Evolutionary conservation across 2,329 filamentous ascomycete species (phyloP).

Genomic region (Aspergillus pseudonomiae): DNA sequence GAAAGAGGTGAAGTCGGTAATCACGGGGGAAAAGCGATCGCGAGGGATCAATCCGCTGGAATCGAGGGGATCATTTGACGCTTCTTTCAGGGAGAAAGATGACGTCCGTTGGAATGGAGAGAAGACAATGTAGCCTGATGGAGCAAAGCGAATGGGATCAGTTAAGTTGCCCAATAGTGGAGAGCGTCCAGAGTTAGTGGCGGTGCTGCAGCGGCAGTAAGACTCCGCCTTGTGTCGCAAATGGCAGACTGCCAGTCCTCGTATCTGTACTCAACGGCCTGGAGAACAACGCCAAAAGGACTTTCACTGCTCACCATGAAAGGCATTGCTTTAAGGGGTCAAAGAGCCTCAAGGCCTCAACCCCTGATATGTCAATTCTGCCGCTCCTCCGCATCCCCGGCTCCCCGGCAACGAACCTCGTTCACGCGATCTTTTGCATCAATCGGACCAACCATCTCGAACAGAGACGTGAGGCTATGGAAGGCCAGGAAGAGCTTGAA

Average conservation of each 20-base stretch:
- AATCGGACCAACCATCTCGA: slow-evolving; percentile 14
- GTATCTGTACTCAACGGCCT: background rate
- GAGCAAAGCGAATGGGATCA: slow-evolving; percentile 3
- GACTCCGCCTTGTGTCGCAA: slow-evolving; percentile 32
- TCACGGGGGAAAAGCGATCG: slow-evolving; percentile 12
- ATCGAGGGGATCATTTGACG: slow-evolving; percentile 17
- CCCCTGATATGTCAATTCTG: slow-evolving; percentile 44
- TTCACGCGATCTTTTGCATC: slow-evolving; percentile 26
- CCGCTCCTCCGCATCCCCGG: slow-evolving; percentile 33
- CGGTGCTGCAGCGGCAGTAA: slow-evolving; percentile 29
- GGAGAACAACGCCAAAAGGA: background rate
- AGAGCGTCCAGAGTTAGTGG: slow-evolving; percentile 11
- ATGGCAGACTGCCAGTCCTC: background rate
- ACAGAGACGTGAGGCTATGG: slow-evolving; percentile 20
- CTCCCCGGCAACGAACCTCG: slow-evolving; percentile 22
- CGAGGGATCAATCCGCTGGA: slow-evolving; percentile 17
- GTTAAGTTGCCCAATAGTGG: slow-evolving; percentile 10
- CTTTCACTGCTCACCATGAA: slow-evolving; percentile 34
- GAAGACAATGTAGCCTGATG: slow-evolving; percentile 16
- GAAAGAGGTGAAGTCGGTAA: slow-evolving; percentile 1
- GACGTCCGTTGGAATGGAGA: slow-evolving; percentile 17
- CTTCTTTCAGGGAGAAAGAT: slow-evolving; percentile 6
- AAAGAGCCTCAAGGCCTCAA: slow-evolving; percentile 27
- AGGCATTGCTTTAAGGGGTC: slow-evolving; percentile 35
- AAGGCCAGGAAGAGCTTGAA: slow-evolving; percentile 18